Evolutionary conservation across 306 rosid genomes (phyloP), one percentile per base, ranked within the genome.

Genomic region (Fragaria nilgerrensis): DNA sequence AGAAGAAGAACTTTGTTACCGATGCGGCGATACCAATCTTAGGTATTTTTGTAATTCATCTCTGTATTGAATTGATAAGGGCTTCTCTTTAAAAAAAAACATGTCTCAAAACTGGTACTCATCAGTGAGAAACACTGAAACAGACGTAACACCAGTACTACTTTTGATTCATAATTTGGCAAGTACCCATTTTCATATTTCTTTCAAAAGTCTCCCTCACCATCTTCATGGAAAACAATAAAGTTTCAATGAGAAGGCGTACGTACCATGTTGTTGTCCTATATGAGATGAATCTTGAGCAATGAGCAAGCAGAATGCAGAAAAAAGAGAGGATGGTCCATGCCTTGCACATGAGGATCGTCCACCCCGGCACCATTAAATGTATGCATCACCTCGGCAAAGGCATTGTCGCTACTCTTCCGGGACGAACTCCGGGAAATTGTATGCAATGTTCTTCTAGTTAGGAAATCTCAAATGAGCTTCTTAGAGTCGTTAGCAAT

Each of bases 261-360:
- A 78, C 76, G 11, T 71, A 78, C 77, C 81, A 78, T 78, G 72
- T 16, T 78, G 49, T 3, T 48, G 49, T 55, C 65, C 68, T 14
- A 59, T 29, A 7, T 25, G 13, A 59, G 76, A 59, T 32, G 70
- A 70, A n/a, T 14, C 70, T 32, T 58, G 32, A 47, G 47, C 27
- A 58, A 56, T 68, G 80, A 58, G 4, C 15, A 43, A 19, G 25
- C 3, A 22, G 20, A 78, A 70, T 19, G 75, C 32, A 19, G 74
- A 58, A 7, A n/a, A 32, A 68, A 17, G 45, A 44, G 50, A 72
- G 25, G 64, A 25, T 59, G 23, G 14, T 25, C 29, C 29, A 27
- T 27, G 32, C 32, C 32, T 2, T 29, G 34, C 34, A 32, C 34
- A 32, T 32, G 34, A 32, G 34, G 34, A 32, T 32, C 34, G 34